A percentile compares a stretch with the other conserved stretches of the same genome.
These are phyloP conservation scores for Mitragyna speciosa DNA, from an alignment of 257 asterid species.

Conservation along the genomic window DNA sequence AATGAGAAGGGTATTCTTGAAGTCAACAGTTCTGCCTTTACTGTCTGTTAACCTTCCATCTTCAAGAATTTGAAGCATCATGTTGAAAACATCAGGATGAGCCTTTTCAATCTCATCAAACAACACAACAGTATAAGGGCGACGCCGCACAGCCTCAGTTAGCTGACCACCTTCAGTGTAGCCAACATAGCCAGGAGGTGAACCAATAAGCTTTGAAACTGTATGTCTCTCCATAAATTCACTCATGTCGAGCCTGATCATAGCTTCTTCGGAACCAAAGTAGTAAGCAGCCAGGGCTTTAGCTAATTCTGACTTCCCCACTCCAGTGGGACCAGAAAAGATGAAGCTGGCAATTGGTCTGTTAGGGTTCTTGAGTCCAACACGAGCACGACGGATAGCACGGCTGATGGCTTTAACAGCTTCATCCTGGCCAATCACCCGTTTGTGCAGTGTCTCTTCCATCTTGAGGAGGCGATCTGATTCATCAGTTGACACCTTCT, in stretches of 20 bases:
- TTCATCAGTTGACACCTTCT: constrained; percentile 85
- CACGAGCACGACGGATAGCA: constrained; percentile 66
- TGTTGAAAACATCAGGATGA: constrained; percentile 50
- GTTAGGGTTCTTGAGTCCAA: constrained; percentile 58
- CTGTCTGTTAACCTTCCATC: constrained; percentile 62
- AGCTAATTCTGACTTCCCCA: constrained; percentile 63
- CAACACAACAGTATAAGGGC: constrained; percentile 60
- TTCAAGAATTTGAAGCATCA: constrained; percentile 65
- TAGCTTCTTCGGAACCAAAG: constrained; percentile 63
- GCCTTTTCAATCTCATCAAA: constrained; percentile 77
- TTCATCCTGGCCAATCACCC: constrained; percentile 62
- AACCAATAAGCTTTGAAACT: constrained; percentile 51
- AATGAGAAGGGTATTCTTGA: constrained; percentile 53
- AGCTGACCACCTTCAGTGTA: constrained; percentile 66
- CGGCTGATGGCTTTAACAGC: constrained; percentile 62
- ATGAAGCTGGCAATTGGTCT: constrained; percentile 64
- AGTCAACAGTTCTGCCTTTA: constrained; percentile 58
- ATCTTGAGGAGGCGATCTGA: constrained; percentile 92
- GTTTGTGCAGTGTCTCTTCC: constrained; percentile 84
- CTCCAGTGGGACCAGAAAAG: constrained; percentile 67
- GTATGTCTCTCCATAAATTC: constrained; percentile 62
- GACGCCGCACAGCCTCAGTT: constrained; percentile 55
- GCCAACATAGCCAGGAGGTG: constrained; percentile 66
- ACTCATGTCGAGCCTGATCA: constrained; percentile 67
- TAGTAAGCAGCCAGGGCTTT: constrained; percentile 52